A percentile compares a stretch with the other conserved stretches of the same genome.
Evolutionary conservation across 1,139 yeast genomes (phyloP).

Genomic region (Yamadazyma pseudoaaseri): DNA sequence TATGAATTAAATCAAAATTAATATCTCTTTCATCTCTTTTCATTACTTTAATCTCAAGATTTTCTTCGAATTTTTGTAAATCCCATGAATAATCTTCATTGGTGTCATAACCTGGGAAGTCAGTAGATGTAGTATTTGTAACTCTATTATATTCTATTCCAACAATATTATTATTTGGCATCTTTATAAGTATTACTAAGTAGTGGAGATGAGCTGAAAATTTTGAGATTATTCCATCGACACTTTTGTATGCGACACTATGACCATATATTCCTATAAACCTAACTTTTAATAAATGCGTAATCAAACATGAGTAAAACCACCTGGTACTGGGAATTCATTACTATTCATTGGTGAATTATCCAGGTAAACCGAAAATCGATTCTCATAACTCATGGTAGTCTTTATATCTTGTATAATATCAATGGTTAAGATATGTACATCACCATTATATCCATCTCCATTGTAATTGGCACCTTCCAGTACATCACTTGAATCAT

Average conservation of each 20-base stretch:
- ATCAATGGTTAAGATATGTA: conserved; percentile 29
- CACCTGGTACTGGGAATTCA: too few relatives aligned
- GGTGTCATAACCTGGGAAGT: conserved; percentile 78
- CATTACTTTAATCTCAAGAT: conserved; percentile 68
- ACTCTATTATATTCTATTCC: conserved; percentile 91
- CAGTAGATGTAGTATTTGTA: conserved; percentile 81
- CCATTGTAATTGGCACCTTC: background rate
- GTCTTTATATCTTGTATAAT: conserved; percentile 20
- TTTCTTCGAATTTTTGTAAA: conserved; percentile 70
- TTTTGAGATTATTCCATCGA: conserved; percentile 1
- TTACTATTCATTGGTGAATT: background rate
- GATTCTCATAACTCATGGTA: conserved; percentile 19
- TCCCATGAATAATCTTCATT: conserved; percentile 79
- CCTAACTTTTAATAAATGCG: too few relatives aligned
- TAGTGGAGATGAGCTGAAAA: conserved; percentile 10
- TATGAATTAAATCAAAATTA: conserved; percentile 80
- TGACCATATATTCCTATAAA: background rate
- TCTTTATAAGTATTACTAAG: background rate
- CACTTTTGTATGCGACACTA: background rate
- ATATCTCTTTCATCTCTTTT: conserved; percentile 68
- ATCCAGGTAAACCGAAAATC: conserved; percentile 2
- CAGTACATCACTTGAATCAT: background rate
- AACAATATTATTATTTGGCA: conserved; percentile 53
- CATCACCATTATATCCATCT: conserved; percentile 46
- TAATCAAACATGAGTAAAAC: conserved; percentile 5